Percentiles rank a stretch among this genome's conserved stretches.
Evolutionary conservation across 202 grass and related monocot genomes (phyloP).

Genomic region (Eragrostis tef): DNA sequence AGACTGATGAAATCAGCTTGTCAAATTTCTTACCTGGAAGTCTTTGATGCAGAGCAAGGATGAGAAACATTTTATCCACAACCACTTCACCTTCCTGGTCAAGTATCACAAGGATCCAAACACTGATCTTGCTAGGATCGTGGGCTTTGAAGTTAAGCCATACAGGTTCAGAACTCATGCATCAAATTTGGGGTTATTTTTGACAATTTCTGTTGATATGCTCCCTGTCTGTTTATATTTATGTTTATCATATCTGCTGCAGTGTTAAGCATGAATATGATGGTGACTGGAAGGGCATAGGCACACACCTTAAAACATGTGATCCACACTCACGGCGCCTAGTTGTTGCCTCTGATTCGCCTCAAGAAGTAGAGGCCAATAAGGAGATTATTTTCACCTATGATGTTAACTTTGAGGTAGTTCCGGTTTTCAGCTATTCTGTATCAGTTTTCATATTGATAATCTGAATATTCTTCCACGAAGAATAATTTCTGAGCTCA

Average conservation of each 20-base stretch:
- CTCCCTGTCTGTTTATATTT: neutral
- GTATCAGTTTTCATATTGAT: neutral
- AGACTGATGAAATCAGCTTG: slow-evolving; percentile 6
- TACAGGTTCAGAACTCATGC: slow-evolving; percentile 53
- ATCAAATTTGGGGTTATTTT: neutral
- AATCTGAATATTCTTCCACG: neutral
- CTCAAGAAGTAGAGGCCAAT: slow-evolving; percentile 69
- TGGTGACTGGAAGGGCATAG: slow-evolving; percentile 66
- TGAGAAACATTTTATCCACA: slow-evolving; percentile 83
- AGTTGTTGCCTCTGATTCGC: slow-evolving; percentile 58
- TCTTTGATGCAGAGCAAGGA: slow-evolving; percentile 74
- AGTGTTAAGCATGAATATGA: slow-evolving; percentile 76
- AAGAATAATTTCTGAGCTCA: slow-evolving; percentile 2
- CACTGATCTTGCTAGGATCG: slow-evolving; percentile 76
- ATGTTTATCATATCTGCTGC: slow-evolving; percentile 25
- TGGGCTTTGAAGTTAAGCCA: slow-evolving; percentile 84
- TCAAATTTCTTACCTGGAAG: neutral
- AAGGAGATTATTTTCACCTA: slow-evolving; percentile 78
- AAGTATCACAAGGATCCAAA: slow-evolving; percentile 72
- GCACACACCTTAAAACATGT: slow-evolving; percentile 60
- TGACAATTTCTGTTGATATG: neutral
- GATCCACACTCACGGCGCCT: slow-evolving; percentile 66
- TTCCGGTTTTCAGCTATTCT: neutral
- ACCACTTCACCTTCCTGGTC: slow-evolving; percentile 76
- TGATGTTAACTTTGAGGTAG: slow-evolving; percentile 72